Evolutionary conservation across 306 rosid species (phyloP).

Genomic region (Pterocarpus macrocarpus): DNA sequence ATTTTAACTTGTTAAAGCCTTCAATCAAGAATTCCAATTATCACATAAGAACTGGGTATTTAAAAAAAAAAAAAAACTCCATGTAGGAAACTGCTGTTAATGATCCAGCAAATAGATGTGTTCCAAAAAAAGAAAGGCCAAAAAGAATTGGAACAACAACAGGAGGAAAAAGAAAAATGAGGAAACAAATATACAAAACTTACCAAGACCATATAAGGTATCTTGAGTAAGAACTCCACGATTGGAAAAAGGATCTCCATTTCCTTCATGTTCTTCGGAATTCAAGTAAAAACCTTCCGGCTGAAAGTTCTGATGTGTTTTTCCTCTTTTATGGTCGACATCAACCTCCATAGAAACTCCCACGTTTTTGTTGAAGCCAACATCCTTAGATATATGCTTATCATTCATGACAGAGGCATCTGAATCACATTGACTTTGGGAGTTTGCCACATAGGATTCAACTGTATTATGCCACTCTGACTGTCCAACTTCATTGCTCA

Average conservation of each 20-base stretch:
- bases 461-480: constrained; percentile 56
- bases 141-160: neutral
- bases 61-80: too few species aligned
- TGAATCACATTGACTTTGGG: constrained; percentile 54
- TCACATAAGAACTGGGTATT: neutral
- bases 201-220: constrained; percentile 66
- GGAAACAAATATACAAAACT: constrained; percentile 44
- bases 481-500: constrained; percentile 41
- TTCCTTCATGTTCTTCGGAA: constrained; percentile 61
- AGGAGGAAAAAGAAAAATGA: neutral
- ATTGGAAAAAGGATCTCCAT: constrained; percentile 44
- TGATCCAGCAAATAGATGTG: constrained; percentile 15
- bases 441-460: constrained; percentile 58
- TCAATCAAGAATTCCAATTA: neutral
- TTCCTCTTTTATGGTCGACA: constrained; percentile 51
- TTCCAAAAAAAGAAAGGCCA: neutral
- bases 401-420: constrained; percentile 70
- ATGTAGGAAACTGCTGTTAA: neutral
- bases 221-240: constrained; percentile 48
- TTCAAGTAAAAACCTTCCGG: constrained; percentile 57
- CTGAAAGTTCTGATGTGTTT: constrained; percentile 48
- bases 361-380: constrained; percentile 33
- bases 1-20: neutral
- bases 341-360: constrained; percentile 48
- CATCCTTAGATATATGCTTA: constrained; percentile 42